Conservation (phyloP, 2,329 filamentous ascomycete genomes). For the Coniochaeta sp. region DNA sequence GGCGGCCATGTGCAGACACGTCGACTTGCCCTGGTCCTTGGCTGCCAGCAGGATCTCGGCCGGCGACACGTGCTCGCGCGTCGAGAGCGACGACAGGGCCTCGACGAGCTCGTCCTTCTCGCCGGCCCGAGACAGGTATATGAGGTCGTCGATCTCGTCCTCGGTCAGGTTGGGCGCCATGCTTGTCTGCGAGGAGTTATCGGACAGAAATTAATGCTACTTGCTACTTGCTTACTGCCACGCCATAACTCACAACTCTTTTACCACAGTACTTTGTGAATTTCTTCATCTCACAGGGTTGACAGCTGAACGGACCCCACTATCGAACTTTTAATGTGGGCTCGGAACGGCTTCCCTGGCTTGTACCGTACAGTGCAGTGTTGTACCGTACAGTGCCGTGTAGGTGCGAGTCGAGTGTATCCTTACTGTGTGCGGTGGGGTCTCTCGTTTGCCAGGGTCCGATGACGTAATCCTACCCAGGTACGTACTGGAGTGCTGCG, state of each 20-base stretch:
- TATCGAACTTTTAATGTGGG: background rate
- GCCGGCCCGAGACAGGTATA: slow-evolving; percentile 77
- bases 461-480: background rate
- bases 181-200: background rate
- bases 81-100: slow-evolving; percentile 50
- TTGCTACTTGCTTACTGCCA: too few species aligned
- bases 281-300: too few species aligned
- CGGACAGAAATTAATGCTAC: background rate
- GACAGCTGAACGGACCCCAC: too few species aligned
- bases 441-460: background rate
- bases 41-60: slow-evolving; percentile 63
- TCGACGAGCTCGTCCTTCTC: slow-evolving; percentile 63
- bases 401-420: background rate
- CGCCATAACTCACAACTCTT: too few species aligned
- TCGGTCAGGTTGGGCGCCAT: slow-evolving; percentile 40
- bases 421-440: background rate
- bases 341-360: background rate
- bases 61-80: slow-evolving; percentile 50
- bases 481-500: background rate
- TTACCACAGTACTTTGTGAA: too few species aligned
- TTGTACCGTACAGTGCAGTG: too few species aligned
- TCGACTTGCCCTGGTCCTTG: slow-evolving; percentile 69
- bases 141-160: slow-evolving; percentile 84
- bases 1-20: slow-evolving; percentile 83
- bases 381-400: background rate